These are phyloP conservation scores for Canariomyces notabilis DNA, from an alignment of 2,329 filamentous ascomycete genomes.

Conservation along the genomic window DNA sequence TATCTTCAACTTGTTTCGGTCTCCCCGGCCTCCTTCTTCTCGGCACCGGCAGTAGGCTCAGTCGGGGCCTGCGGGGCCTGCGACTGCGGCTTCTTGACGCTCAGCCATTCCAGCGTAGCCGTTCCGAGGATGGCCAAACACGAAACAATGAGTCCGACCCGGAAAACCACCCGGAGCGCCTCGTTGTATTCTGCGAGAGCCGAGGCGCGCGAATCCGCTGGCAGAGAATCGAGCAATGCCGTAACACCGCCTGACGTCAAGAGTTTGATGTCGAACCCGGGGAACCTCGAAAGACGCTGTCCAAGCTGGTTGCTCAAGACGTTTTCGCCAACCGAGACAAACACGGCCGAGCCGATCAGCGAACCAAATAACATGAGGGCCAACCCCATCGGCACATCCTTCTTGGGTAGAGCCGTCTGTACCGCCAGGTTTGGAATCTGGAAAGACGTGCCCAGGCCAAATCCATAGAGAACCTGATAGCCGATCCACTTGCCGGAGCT, in stretches of 20 bases:
- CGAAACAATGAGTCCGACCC: slow-evolving; percentile 12
- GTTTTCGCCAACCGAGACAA: slow-evolving; percentile 40
- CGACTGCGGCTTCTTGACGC: no score
- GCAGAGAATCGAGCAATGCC: slow-evolving; percentile 9
- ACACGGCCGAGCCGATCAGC: slow-evolving; percentile 39
- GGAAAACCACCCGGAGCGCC: slow-evolving; percentile 12
- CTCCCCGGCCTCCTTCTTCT: no score
- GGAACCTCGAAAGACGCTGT: not conserved
- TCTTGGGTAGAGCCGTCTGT: slow-evolving; percentile 33
- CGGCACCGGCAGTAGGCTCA: no score
- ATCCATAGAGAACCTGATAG: slow-evolving; percentile 31
- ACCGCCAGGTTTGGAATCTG: slow-evolving; percentile 35
- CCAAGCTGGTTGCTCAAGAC: slow-evolving; percentile 34
- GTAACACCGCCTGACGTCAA: slow-evolving; percentile 9
- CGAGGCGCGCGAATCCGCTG: not conserved
- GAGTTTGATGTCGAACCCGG: slow-evolving; percentile 4
- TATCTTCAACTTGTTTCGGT: no score
- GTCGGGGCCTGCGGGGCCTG: no score
- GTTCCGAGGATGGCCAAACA: slow-evolving; percentile 9
- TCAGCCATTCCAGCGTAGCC: slow-evolving; percentile 14
- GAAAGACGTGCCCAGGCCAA: slow-evolving; percentile 36
- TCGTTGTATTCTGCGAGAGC: slow-evolving; percentile 12
- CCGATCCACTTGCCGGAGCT: slow-evolving; percentile 31
- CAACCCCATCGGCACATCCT: slow-evolving; percentile 38
- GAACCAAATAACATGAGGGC: slow-evolving; percentile 36